Percentiles rank a stretch among this genome's conserved stretches.
Evolutionary conservation across 2,329 filamentous ascomycete species (phyloP).

Genomic region (Trichoderma endophyticum): DNA sequence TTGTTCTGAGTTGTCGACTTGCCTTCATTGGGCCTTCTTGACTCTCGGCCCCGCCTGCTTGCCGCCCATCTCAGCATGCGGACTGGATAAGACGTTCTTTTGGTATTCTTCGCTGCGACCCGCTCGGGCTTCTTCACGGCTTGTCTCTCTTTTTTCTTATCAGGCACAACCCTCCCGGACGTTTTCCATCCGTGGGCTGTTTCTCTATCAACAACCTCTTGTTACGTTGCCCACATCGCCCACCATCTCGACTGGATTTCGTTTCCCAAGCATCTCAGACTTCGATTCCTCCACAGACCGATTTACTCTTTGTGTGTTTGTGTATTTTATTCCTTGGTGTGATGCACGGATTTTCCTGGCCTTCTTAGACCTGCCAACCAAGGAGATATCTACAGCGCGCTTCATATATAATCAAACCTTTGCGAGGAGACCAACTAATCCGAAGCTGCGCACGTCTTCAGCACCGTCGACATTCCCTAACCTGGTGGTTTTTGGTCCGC

Average conservation of each 20-base stretch:
- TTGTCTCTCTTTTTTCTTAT: constrained; percentile 8
- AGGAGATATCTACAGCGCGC: constrained; percentile 8
- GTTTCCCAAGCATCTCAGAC: constrained; percentile 1
- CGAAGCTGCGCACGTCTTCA: not conserved
- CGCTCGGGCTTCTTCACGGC: constrained; percentile 19
- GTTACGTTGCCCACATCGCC: not conserved
- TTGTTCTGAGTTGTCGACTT: constrained; percentile 2
- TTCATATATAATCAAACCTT: constrained; percentile 6
- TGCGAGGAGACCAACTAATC: constrained; percentile 8
- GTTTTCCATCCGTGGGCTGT: not conserved
- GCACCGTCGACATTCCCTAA: constrained; percentile 26
- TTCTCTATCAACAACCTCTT: not conserved
- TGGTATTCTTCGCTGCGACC: constrained; percentile 8
- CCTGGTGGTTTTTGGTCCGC: constrained; percentile 24
- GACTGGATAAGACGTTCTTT: constrained; percentile 11
- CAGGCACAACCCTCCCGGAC: constrained; percentile 12
- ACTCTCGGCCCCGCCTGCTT: constrained; percentile 16
- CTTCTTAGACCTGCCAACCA: constrained; percentile 4
- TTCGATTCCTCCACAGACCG: not conserved
- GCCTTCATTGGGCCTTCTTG: constrained; percentile 14
- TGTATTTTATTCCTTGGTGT: constrained; percentile 1
- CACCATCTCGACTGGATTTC: constrained; percentile 1
- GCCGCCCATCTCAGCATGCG: constrained; percentile 16
- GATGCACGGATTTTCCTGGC: constrained; percentile 12
- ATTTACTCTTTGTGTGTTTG: constrained; percentile 2